Percentiles rank a stretch among this genome's conserved stretches.
Evolutionary conservation across 768 basidiomycete genomes (phyloP).

Genomic region (Leccinum obscurum): DNA sequence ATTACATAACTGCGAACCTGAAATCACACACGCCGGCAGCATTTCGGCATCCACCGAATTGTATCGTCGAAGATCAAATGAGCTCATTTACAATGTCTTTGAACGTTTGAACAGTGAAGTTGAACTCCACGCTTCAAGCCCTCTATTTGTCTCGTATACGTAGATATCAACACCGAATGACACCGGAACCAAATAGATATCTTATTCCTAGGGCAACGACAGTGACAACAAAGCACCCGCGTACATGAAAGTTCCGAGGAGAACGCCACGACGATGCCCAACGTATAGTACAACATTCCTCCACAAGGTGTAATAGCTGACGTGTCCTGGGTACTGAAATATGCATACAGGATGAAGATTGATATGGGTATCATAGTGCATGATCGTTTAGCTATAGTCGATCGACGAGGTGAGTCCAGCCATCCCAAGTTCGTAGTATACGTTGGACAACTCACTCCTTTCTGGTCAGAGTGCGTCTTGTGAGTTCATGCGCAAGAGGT

Average conservation of each 20-base stretch:
- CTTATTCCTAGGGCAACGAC: slow-evolving; percentile 4
- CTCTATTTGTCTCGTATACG: too few relatives aligned
- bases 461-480: slow-evolving; percentile 37
- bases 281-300: slow-evolving; percentile 21
- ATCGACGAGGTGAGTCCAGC: slow-evolving; percentile 13
- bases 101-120: too few relatives aligned
- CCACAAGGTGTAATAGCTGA: slow-evolving; percentile 7
- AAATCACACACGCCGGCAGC: too few relatives aligned
- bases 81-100: too few relatives aligned
- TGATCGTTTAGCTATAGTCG: slow-evolving; percentile 18
- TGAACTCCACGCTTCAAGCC: too few relatives aligned
- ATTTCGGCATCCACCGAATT: too few relatives aligned
- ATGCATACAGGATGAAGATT: slow-evolving; percentile 32
- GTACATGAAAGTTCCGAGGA: slow-evolving; percentile 1
- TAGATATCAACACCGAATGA: neutral
- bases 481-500: slow-evolving; percentile 57
- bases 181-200: neutral
- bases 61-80: too few relatives aligned
- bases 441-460: slow-evolving; percentile 28
- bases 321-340: slow-evolving; percentile 21
- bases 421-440: neutral
- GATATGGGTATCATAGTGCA: slow-evolving; percentile 34
- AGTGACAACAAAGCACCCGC: neutral
- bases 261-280: slow-evolving; percentile 1
- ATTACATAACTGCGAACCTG: too few relatives aligned